A percentile compares a stretch with the other conserved stretches of the same genome.
Conservation (phyloP, 306 rosid genomes). For the Trifolium pratense region DNA sequence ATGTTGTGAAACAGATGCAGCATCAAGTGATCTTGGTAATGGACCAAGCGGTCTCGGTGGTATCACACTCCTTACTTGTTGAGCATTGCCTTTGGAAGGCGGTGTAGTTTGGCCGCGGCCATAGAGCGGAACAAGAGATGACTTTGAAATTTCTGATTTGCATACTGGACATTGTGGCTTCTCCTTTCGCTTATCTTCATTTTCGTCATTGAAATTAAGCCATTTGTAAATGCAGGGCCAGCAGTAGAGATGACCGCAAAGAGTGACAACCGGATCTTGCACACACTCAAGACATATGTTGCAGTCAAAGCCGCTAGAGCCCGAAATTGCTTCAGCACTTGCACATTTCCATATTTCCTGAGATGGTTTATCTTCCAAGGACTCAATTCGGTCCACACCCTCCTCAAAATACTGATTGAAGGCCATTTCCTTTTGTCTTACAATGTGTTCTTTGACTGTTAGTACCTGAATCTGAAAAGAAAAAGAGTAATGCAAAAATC, state of each 20-base stretch:
- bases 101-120: conserved; percentile 57
- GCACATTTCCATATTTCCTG: conserved; percentile 50
- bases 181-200: conserved; percentile 42
- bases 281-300: conserved; percentile 83
- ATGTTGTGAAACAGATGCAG: conserved; percentile 35
- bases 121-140: conserved; percentile 75
- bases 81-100: conserved; percentile 52
- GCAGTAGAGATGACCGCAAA: conserved; percentile 95
- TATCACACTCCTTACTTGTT: conserved; percentile 49
- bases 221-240: conserved; percentile 98
- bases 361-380: conserved; percentile 52
- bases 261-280: conserved; percentile 94
- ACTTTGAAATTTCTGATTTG: conserved; percentile 73
- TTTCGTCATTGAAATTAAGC: conserved; percentile 57
- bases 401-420: conserved; percentile 57
- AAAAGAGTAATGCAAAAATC: conserved; percentile 6
- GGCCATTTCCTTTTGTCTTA: conserved; percentile 48
- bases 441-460: background rate
- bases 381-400: conserved; percentile 37
- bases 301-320: conserved; percentile 74
- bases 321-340: conserved; percentile 43
- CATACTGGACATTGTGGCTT: conserved; percentile 79
- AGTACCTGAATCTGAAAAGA: conserved; percentile 43
- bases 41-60: conserved; percentile 74
- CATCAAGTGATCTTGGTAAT: conserved; percentile 42